A percentile compares a stretch with the other conserved stretches of the same genome.
Conservation (phyloP, 2,329 filamentous ascomycete genomes). For the Scedosporium apiospermum region DNA sequence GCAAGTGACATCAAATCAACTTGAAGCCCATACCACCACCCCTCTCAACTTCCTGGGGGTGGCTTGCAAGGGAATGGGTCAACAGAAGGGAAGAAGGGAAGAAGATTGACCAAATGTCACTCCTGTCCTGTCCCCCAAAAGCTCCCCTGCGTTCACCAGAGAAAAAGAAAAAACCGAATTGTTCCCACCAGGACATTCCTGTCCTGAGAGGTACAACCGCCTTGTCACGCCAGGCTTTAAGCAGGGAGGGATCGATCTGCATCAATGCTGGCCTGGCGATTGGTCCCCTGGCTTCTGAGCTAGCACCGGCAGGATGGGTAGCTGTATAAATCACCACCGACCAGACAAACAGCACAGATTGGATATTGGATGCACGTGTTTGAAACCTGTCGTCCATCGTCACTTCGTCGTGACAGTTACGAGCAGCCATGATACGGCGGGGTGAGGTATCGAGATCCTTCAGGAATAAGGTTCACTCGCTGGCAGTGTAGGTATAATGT, state of each 20-base stretch:
- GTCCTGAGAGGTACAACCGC: background rate
- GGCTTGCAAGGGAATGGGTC: background rate
- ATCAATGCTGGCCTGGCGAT: background rate
- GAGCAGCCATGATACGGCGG: background rate
- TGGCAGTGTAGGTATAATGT: background rate
- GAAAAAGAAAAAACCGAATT: background rate
- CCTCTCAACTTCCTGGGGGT: background rate
- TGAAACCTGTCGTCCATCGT: background rate
- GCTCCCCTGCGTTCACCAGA: background rate
- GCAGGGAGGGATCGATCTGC: background rate
- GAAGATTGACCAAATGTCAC: background rate
- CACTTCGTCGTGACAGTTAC: background rate
- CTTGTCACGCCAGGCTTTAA: background rate
- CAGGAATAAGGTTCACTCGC: background rate
- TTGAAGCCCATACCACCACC: background rate
- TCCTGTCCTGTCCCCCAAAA: background rate
- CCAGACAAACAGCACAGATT: background rate
- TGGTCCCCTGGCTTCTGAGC: background rate
- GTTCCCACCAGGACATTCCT: background rate
- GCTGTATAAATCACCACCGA: background rate
- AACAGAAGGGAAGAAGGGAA: background rate
- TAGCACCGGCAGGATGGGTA: constrained; percentile 1
- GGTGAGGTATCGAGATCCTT: background rate
- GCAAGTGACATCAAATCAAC: background rate
- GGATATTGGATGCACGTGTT: background rate